Percentiles rank a stretch among this genome's conserved stretches.
Evolutionary conservation across 148 eudicot species (phyloP).

Genomic region (Limonium bicolor): DNA sequence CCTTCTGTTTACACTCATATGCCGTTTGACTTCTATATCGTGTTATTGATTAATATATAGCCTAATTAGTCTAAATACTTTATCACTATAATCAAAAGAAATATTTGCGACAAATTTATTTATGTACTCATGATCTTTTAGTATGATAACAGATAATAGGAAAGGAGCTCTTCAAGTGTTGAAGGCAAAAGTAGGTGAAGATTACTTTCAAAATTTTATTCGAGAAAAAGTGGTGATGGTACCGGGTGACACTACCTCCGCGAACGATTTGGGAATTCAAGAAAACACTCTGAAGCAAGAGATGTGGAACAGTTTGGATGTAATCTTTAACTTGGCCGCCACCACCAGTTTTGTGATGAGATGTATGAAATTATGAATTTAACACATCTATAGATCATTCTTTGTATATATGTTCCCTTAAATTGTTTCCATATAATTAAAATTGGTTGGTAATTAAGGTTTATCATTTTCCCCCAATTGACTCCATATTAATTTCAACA

Average conservation of each 20-base stretch:
- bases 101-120: too few species aligned
- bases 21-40: too few species aligned
- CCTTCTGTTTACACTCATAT: too few species aligned
- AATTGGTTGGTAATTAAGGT: not conserved
- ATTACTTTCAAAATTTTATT: slow-evolving; percentile 14
- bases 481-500: too few species aligned
- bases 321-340: slow-evolving; percentile 16
- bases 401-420: too few species aligned
- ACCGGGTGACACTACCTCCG: slow-evolving; percentile 21
- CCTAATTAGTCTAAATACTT: too few species aligned
- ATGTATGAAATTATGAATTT: slow-evolving; percentile 20
- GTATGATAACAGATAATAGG: slow-evolving; percentile 36
- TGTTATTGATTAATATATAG: too few species aligned
- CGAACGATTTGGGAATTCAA: slow-evolving; percentile 29
- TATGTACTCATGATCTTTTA: too few species aligned
- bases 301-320: slow-evolving; percentile 14
- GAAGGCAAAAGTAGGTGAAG: slow-evolving; percentile 15
- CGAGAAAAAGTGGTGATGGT: slow-evolving; percentile 24
- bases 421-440: too few species aligned
- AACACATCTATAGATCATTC: too few species aligned
- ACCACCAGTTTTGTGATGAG: slow-evolving; percentile 25
- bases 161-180: slow-evolving; percentile 30
- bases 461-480: not conserved
- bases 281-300: slow-evolving; percentile 12
- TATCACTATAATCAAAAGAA: too few species aligned